phyloP scores from a whole-genome alignment of 2,329 filamentous ascomycete genomes.

The Nigrospora oryzae region DNA sequence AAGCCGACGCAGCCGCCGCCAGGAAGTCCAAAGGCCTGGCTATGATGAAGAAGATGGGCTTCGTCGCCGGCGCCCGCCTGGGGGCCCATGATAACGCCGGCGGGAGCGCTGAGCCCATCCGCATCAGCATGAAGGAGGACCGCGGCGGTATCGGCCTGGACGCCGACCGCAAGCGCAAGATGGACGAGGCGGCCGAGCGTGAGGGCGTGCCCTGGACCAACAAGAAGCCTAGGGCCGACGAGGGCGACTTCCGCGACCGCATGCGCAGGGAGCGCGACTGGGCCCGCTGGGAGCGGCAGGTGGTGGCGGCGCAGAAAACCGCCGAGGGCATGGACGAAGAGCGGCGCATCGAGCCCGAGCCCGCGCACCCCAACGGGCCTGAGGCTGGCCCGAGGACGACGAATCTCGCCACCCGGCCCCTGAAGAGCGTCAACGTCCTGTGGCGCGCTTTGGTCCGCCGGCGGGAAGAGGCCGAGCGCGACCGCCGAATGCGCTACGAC shows the following conservation, averaged over 20 bases:
- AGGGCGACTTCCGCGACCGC: conserved; percentile 65
- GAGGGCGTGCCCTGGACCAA: conserved; percentile 18
- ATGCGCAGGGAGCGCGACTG: conserved; percentile 63
- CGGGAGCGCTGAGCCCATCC: conserved; percentile 58
- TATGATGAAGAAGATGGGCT: conserved; percentile 97
- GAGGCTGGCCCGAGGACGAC: background rate
- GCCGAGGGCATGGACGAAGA: conserved; percentile 68
- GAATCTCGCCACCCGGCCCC: conserved; percentile 36
- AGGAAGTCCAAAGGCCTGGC: conserved; percentile 76
- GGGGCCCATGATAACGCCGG: conserved; percentile 48
- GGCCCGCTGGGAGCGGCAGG: conserved; percentile 57
- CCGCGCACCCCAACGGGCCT: background rate
- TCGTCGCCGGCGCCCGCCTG: conserved; percentile 65
- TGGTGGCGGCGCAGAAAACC: conserved; percentile 73
- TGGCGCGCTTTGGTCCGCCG: conserved; percentile 69
- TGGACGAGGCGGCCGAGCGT: conserved; percentile 52
- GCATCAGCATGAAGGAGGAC: conserved; percentile 68
- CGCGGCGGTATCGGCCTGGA: conserved; percentile 79
- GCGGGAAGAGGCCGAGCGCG: conserved; percentile 61
- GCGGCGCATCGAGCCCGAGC: conserved; percentile 14
- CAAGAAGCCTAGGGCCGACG: conserved; percentile 56
- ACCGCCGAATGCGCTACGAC: conserved; percentile 55
- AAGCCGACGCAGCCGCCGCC: conserved; percentile 31
- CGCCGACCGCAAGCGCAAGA: conserved; percentile 71
- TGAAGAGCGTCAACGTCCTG: conserved; percentile 65